Evolutionary conservation across 352 stramenopile species (phyloP).

Genomic region (Nothophytophthora sp.): DNA sequence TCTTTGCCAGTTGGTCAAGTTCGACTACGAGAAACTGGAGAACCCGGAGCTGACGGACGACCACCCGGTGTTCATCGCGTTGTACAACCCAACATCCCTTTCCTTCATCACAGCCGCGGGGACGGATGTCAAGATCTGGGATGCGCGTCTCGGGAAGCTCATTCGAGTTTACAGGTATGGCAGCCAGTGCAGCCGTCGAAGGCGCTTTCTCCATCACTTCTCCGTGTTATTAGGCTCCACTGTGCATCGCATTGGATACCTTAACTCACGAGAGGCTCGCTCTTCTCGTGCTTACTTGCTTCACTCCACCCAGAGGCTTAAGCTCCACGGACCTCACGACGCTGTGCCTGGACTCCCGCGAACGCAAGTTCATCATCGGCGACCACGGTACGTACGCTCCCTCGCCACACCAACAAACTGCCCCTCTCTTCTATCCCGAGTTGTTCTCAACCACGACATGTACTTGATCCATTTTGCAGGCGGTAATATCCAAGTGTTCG

Average conservation of each 20-base stretch:
- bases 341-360: conserved; percentile 76
- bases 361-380: conserved; percentile 88
- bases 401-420: not conserved
- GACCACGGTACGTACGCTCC: conserved; percentile 54
- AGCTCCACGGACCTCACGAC: conserved; percentile 75
- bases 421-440: not conserved
- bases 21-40: conserved; percentile 88
- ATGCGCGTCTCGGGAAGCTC: conserved; percentile 80
- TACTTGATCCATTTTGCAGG: conserved; percentile 11
- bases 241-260: too few relatives aligned
- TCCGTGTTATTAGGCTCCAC: too few relatives aligned
- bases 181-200: not conserved
- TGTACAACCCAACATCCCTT: conserved; percentile 89
- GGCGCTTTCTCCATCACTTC: too few relatives aligned
- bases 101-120: conserved; percentile 83
- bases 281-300: not conserved
- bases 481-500: conserved; percentile 79
- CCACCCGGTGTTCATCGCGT: conserved; percentile 68
- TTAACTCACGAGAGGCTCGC: too few relatives aligned
- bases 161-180: conserved; percentile 71
- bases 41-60: conserved; percentile 88
- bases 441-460: too few relatives aligned
- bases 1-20: conserved; percentile 54
- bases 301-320: conserved; percentile 31
- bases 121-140: conserved; percentile 89